These are phyloP conservation scores for Ceratobasidium sp. DNA, from an alignment of 1,284 basidiomycete genomes.

Conservation along the genomic window DNA sequence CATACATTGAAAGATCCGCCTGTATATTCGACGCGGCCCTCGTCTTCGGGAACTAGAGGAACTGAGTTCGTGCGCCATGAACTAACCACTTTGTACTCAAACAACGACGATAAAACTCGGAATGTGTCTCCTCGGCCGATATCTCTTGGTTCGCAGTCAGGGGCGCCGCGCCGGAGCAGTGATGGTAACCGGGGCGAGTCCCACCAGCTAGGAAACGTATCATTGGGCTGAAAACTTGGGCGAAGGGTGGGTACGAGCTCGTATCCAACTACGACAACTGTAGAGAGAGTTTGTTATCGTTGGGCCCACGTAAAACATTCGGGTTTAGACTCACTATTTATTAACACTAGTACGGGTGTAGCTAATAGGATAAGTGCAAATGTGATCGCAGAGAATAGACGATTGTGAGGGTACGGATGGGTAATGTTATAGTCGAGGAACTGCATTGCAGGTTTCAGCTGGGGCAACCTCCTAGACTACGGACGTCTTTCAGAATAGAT, in stretches of 20 bases:
- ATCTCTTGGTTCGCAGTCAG: conserved; percentile 22
- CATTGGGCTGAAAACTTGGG: not conserved
- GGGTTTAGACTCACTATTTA: not conserved
- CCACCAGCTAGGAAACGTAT: conserved; percentile 23
- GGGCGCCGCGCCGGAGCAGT: not conserved
- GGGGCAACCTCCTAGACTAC: no score
- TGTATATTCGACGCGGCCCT: conserved; percentile 5
- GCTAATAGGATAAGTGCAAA: not conserved
- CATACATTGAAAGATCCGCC: conserved; percentile 16
- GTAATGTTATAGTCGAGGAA: conserved; percentile 1
- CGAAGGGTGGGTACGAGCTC: conserved; percentile 21
- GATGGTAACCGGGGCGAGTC: not conserved
- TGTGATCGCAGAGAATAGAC: not conserved
- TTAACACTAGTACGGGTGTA: not conserved
- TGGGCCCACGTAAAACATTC: not conserved
- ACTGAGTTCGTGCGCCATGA: not conserved
- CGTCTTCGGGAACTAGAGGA: not conserved
- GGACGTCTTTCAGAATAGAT: no score
- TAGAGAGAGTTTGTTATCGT: not conserved
- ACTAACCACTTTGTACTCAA: conserved; percentile 38
- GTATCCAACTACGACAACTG: conserved; percentile 9
- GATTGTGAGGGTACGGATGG: conserved; percentile 15
- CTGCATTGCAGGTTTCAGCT: not conserved
- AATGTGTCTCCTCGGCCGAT: conserved; percentile 20
- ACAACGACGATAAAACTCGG: conserved; percentile 15